Evolutionary conservation across 805 yeast species (phyloP).

Genomic region (Saturnispora sekii): DNA sequence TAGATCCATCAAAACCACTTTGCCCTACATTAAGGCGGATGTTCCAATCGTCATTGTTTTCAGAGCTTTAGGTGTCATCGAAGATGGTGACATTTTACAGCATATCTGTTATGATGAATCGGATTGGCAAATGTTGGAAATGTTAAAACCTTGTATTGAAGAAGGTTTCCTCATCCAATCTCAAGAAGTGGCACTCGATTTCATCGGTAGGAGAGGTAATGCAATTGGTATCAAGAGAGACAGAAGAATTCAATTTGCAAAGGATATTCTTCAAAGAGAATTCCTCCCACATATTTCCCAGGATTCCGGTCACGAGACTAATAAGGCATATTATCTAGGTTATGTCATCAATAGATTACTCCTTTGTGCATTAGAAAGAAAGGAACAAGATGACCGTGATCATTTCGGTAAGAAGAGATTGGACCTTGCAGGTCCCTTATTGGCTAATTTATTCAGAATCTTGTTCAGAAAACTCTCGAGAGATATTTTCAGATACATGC

Average conservation of each 20-base stretch:
- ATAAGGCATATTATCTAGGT: constrained; percentile 95
- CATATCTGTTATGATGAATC: constrained; percentile 96
- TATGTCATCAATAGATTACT: constrained; percentile 95
- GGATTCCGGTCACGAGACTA: constrained; percentile 91
- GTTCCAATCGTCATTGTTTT: constrained; percentile 95
- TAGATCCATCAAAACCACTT: constrained; percentile 86
- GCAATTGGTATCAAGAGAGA: constrained; percentile 94
- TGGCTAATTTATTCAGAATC: constrained; percentile 91
- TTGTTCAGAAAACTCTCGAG: constrained; percentile 90
- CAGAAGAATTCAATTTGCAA: constrained; percentile 96
- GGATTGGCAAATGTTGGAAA: constrained; percentile 99
- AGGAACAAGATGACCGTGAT: constrained; percentile 98
- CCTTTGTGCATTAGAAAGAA: constrained; percentile 92
- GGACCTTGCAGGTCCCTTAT: constrained; percentile 96
- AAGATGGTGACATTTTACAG: constrained; percentile 97
- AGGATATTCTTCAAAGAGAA: constrained; percentile 93
- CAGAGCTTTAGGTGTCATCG: constrained; percentile 96
- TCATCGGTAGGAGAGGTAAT: constrained; percentile 96
- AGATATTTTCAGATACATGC: constrained; percentile 97
- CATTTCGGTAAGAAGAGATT: constrained; percentile 98
- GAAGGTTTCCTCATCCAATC: constrained; percentile 98
- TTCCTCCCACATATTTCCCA: constrained; percentile 95
- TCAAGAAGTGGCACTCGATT: constrained; percentile 95
- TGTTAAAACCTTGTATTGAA: constrained; percentile 98
- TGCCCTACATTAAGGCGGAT: constrained; percentile 94